Percentiles rank a stretch among this genome's conserved stretches.
phyloP scores from a whole-genome alignment of 2,329 filamentous ascomycete species.

The Cryphonectria nitschkei region DNA sequence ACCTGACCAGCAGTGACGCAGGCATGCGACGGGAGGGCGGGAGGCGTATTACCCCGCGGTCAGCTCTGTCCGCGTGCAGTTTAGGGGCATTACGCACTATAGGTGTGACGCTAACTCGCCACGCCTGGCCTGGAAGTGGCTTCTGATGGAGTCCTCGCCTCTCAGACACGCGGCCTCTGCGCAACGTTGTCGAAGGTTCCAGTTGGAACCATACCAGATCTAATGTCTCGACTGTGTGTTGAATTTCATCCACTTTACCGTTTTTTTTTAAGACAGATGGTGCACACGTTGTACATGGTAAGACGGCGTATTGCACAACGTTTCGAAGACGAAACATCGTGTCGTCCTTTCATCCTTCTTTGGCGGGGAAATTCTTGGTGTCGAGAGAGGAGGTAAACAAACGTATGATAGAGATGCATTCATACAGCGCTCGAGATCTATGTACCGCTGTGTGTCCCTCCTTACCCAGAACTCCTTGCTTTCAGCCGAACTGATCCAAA shows the following conservation, averaged over 20 bases:
- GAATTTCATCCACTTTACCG: neutral
- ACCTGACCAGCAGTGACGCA: neutral
- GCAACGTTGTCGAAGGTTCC: neutral
- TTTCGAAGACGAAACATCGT: neutral
- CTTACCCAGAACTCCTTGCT: constrained; percentile 11
- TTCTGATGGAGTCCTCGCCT: neutral
- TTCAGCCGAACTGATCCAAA: constrained; percentile 10
- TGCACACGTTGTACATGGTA: neutral
- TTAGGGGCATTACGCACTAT: neutral
- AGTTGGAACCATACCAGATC: neutral
- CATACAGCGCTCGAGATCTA: constrained; percentile 3
- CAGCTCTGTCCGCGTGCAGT: neutral
- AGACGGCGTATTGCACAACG: neutral
- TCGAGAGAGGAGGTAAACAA: neutral
- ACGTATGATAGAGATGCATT: neutral
- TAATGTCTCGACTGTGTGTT: neutral
- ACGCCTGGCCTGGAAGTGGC: neutral
- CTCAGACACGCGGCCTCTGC: constrained; percentile 14
- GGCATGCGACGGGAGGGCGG: neutral
- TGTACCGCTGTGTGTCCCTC: neutral
- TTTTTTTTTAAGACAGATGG: neutral
- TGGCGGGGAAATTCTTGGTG: neutral
- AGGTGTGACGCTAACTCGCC: neutral
- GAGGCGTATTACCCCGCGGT: constrained; percentile 16
- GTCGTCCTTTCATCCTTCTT: neutral